A percentile compares a stretch with the other conserved stretches of the same genome.
Conservation (phyloP, 176 grass and related monocot genomes). For the Musa beccarii region DNA sequence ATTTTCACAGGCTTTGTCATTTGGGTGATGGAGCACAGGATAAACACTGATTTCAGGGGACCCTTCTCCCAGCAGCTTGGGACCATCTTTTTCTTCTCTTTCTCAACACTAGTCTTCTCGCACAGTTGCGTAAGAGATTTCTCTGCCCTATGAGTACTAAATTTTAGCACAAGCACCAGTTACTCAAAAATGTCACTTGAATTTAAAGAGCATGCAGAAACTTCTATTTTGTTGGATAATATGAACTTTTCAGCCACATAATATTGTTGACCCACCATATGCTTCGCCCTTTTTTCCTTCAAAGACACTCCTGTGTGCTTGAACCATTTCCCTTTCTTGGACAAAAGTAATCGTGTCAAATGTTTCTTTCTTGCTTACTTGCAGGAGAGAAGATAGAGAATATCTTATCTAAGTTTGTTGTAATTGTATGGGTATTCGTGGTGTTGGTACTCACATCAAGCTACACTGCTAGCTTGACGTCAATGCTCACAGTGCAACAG, state of each 20-base stretch:
- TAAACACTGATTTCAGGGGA: slow-evolving; percentile 26
- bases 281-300: neutral
- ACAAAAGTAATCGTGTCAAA: neutral
- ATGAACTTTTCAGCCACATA: neutral
- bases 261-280: neutral
- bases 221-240: neutral
- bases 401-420: slow-evolving; percentile 30
- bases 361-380: neutral
- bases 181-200: neutral
- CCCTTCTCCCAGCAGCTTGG: slow-evolving; percentile 23
- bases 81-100: slow-evolving; percentile 27
- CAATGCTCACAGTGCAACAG: slow-evolving; percentile 44
- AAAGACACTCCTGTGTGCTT: neutral
- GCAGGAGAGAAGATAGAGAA: slow-evolving; percentile 35
- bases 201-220: neutral
- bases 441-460: slow-evolving; percentile 43
- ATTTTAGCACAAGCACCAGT: neutral
- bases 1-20: slow-evolving; percentile 43
- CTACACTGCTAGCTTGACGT: slow-evolving; percentile 46
- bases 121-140: slow-evolving; percentile 28
- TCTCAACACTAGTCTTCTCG: slow-evolving; percentile 24
- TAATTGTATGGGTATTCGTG: slow-evolving; percentile 45
- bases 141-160: too few relatives aligned
- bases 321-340: neutral
- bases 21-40: slow-evolving; percentile 36